Evolutionary conservation across 768 basidiomycete species (phyloP), one percentile per base, ranked within the genome.

Genomic region (Suillus weaverae): DNA sequence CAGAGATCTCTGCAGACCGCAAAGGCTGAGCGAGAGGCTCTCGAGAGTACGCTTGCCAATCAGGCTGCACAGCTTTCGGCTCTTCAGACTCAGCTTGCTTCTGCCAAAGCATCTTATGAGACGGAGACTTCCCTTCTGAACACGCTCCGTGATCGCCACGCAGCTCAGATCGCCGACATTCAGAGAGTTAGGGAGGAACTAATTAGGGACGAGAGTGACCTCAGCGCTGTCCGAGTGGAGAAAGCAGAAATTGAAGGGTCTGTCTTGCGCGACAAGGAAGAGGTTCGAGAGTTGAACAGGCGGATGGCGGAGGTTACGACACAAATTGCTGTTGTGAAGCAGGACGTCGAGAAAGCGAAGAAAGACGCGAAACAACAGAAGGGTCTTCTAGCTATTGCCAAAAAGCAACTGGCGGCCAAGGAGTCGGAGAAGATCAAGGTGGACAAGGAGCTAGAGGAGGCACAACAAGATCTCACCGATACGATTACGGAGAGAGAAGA

Each of bases 321-420:
- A 66, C 87, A 95, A 75, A 89, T 89, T 41, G 86, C 91, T 54
- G 72, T 79, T 13, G 74, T 89, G 60, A 95, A 91, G 75, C 80
- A 78, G 13, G 89, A 92, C 66, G 80, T 95, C 26, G 97, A 99
- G 76, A 95, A 92, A 79, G 75, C 85, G 46, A 95, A 89, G 81
- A 99, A 93, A 78, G 96, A 98, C 60, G 94, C 92, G 2, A 91
- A 97, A 75, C 94, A 97, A 73, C 96, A 98, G 80, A 98, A 94
- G 75, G 97, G 97, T 11, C 82, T 97, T 67, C 83, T 97, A 30
- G 95, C 95, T 5, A 97, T 99, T 73, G 92, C 94, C 6, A 90
- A 90, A 80, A 99, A 99, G 76, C 97, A 99, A 79, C 80, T 99
- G 33, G 85, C 85, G 32, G 86, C 91, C 5, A 90, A 93, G 67